Evolutionary conservation across 257 asterid species (phyloP).

Genomic region (Gynochthodes officinalis): DNA sequence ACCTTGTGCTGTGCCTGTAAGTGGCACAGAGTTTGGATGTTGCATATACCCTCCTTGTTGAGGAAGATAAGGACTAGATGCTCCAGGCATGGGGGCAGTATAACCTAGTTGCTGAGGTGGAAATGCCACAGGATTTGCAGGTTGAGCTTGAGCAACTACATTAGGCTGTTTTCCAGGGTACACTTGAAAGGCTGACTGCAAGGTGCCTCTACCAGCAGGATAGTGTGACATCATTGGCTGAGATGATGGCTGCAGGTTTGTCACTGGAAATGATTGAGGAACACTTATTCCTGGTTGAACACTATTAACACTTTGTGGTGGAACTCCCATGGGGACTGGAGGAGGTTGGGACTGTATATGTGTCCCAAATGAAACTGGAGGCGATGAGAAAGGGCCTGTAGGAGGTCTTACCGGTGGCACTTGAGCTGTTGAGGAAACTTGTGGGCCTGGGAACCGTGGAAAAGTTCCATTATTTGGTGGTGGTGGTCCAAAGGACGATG

Average conservation of each 20-base stretch:
- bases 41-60: conserved; percentile 44
- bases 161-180: conserved; percentile 53
- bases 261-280: conserved; percentile 44
- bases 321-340: conserved; percentile 54
- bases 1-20: conserved; percentile 46
- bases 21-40: conserved; percentile 56
- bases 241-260: conserved; percentile 56
- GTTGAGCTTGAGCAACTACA: conserved; percentile 51
- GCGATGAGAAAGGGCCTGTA: conserved; percentile 33
- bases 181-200: conserved; percentile 64
- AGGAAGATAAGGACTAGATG: conserved; percentile 40
- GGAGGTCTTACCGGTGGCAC: conserved; percentile 50
- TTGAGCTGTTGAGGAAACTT: conserved; percentile 40
- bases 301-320: conserved; percentile 51
- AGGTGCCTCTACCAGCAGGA: conserved; percentile 39
- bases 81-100: conserved; percentile 39
- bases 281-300: conserved; percentile 37
- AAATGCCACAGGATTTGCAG: conserved; percentile 41
- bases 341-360: conserved; percentile 48
- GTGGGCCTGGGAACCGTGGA: conserved; percentile 55
- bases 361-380: conserved; percentile 32
- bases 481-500: conserved; percentile 55
- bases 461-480: conserved; percentile 47
- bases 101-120: conserved; percentile 57
- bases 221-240: conserved; percentile 36